Conservation (phyloP, 2,329 filamentous ascomycete genomes). For the Hypoxylon rubiginosum region DNA sequence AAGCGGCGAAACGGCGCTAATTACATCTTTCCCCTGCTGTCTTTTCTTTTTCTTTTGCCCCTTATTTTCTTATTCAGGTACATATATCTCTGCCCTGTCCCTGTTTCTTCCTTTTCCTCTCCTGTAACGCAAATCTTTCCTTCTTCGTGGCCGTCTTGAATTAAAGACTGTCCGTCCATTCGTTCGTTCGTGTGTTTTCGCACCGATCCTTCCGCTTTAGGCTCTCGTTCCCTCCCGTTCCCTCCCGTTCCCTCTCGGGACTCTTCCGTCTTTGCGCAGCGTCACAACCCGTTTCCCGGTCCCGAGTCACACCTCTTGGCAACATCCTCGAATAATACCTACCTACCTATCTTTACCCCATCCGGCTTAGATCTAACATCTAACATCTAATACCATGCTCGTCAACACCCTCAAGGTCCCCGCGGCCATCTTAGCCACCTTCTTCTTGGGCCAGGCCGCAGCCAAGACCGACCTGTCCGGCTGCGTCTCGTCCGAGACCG, state of each 20-base stretch:
- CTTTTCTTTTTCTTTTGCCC: not conserved
- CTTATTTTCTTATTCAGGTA: conserved; percentile 1
- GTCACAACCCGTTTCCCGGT: not conserved
- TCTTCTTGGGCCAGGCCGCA: conserved; percentile 52
- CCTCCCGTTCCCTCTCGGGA: too few species aligned
- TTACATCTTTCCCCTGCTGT: not conserved
- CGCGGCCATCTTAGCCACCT: conserved; percentile 15
- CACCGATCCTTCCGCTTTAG: conserved; percentile 6
- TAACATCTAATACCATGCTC: conserved; percentile 18
- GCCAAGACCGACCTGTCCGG: conserved; percentile 62
- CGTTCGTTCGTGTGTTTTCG: conserved; percentile 15
- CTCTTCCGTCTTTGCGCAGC: not conserved
- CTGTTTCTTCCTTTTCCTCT: conserved; percentile 1
- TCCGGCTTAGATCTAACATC: not conserved
- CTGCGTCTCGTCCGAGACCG: conserved; percentile 58
- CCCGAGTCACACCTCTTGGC: conserved; percentile 1
- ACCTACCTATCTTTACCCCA: too few species aligned
- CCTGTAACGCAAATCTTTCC: conserved; percentile 28
- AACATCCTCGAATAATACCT: not conserved
- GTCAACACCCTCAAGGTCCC: conserved; percentile 25
- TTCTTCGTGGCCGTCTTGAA: conserved; percentile 20
- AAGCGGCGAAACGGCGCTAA: not conserved
- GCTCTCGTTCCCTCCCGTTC: too few species aligned
- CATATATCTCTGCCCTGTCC: conserved; percentile 1
- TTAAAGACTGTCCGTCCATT: conserved; percentile 32